These are phyloP conservation scores for Peronospora belbahrii DNA, from an alignment of 352 stramenopile species.

Conservation along the genomic window DNA sequence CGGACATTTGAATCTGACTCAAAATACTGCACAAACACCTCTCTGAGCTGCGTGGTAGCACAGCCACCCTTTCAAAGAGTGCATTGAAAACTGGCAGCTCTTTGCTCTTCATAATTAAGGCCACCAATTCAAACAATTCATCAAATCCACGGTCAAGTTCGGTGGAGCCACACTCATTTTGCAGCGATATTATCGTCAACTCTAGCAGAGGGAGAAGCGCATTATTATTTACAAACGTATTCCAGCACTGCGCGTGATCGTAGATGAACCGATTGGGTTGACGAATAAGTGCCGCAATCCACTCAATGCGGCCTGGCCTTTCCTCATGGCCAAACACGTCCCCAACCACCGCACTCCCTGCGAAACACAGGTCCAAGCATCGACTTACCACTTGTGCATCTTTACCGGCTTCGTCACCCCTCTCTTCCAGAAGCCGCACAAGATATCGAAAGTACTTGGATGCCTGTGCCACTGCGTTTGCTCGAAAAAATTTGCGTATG, in stretches of 20 bases:
- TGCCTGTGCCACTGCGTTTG: slow-evolving; percentile 39
- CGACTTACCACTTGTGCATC: slow-evolving; percentile 45
- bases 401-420: slow-evolving; percentile 32
- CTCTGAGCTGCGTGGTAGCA: slow-evolving; percentile 20
- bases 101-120: slow-evolving; percentile 34
- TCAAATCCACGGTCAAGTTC: slow-evolving; percentile 18
- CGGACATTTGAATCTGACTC: slow-evolving; percentile 35
- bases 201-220: slow-evolving; percentile 40
- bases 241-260: slow-evolving; percentile 48
- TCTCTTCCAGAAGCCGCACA: slow-evolving; percentile 51
- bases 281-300: slow-evolving; percentile 41
- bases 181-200: slow-evolving; percentile 38
- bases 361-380: slow-evolving; percentile 61
- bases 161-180: slow-evolving; percentile 1
- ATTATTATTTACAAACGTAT: slow-evolving; percentile 45
- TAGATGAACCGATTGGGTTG: slow-evolving; percentile 42
- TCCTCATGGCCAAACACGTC: slow-evolving; percentile 46
- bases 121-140: slow-evolving; percentile 41
- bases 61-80: slow-evolving; percentile 33
- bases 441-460: slow-evolving; percentile 70
- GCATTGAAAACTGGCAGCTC: slow-evolving; percentile 33
- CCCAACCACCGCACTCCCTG: slow-evolving; percentile 29
- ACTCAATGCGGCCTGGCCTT: slow-evolving; percentile 20
- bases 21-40: slow-evolving; percentile 43
- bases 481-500: slow-evolving; percentile 23